Evolutionary conservation across 768 basidiomycete genomes (phyloP).

Genomic region (Rhodotorula paludigena): DNA sequence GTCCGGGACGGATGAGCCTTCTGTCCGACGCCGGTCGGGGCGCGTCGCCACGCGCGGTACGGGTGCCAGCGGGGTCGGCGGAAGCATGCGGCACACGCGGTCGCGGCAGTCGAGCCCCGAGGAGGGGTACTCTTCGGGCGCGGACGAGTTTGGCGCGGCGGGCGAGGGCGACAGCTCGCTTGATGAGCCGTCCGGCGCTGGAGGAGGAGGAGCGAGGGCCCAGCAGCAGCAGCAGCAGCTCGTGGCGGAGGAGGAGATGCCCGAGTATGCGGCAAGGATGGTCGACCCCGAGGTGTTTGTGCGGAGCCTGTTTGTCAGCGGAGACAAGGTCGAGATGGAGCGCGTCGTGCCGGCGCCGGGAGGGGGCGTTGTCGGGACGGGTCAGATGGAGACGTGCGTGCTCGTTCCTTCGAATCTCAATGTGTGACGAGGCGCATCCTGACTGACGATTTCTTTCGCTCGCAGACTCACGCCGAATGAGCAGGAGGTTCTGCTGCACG

Average conservation of each 20-base stretch:
- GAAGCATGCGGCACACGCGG: conserved; percentile 4
- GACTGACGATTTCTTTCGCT: too few species aligned
- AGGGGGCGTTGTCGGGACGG: neutral
- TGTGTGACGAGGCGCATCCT: neutral
- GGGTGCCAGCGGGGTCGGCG: neutral
- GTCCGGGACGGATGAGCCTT: neutral
- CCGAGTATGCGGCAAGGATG: conserved; percentile 28
- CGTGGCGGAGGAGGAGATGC: conserved; percentile 23
- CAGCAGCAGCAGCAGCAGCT: neutral
- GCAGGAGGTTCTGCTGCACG: conserved; percentile 40
- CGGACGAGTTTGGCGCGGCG: neutral
- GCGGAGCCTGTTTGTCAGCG: conserved; percentile 22
- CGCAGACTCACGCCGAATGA: conserved; percentile 34
- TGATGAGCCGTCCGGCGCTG: neutral
- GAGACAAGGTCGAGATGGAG: conserved; percentile 29
- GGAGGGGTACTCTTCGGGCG: neutral
- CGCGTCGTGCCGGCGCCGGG: neutral
- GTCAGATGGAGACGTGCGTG: conserved; percentile 5
- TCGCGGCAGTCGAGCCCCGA: conserved; percentile 17
- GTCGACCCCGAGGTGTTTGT: conserved; percentile 37
- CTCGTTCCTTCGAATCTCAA: too few species aligned
- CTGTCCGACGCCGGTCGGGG: conserved; percentile 1
- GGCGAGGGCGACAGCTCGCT: neutral
- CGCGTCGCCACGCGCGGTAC: conserved; percentile 2
- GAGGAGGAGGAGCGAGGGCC: neutral